Conservation (phyloP, 352 stramenopile species). For the Halophytophthora batemanensis region DNA sequence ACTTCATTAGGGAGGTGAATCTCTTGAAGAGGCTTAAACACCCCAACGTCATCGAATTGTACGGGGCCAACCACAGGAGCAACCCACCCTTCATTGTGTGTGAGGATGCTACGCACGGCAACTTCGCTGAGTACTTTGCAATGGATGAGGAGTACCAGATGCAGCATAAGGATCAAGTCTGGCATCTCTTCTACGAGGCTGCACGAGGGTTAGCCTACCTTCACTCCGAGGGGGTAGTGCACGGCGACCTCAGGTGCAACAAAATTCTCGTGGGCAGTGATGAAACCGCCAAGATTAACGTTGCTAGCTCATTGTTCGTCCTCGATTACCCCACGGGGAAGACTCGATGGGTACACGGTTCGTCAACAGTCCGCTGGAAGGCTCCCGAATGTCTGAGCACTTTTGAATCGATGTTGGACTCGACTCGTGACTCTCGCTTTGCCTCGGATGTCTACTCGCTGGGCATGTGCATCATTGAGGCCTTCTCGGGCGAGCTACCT, state of each 20-base stretch:
- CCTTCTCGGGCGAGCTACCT: not conserved
- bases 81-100: slow-evolving; percentile 16
- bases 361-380: slow-evolving; percentile 16
- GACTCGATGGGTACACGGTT: slow-evolving; percentile 1
- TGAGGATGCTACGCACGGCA: slow-evolving; percentile 11
- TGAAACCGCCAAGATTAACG: slow-evolving; percentile 9
- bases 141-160: too few species aligned
- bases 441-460: too few species aligned
- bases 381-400: slow-evolving; percentile 14
- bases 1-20: not conserved
- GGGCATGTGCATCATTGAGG: slow-evolving; percentile 1
- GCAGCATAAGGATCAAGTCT: slow-evolving; percentile 4
- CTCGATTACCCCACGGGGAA: not conserved
- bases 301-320: slow-evolving; percentile 14
- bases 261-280: slow-evolving; percentile 62
- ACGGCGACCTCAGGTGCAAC: slow-evolving; percentile 75
- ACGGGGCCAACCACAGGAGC: slow-evolving; percentile 26
- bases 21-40: not conserved
- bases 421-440: slow-evolving; percentile 3
- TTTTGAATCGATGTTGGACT: not conserved
- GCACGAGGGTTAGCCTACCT: slow-evolving; percentile 49
- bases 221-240: slow-evolving; percentile 42
- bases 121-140: slow-evolving; percentile 18
- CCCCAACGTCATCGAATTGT: slow-evolving; percentile 19
- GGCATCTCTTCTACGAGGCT: slow-evolving; percentile 16